phyloP scores from a whole-genome alignment of 306 rosid species.

The Pyrus pyrifolia region DNA sequence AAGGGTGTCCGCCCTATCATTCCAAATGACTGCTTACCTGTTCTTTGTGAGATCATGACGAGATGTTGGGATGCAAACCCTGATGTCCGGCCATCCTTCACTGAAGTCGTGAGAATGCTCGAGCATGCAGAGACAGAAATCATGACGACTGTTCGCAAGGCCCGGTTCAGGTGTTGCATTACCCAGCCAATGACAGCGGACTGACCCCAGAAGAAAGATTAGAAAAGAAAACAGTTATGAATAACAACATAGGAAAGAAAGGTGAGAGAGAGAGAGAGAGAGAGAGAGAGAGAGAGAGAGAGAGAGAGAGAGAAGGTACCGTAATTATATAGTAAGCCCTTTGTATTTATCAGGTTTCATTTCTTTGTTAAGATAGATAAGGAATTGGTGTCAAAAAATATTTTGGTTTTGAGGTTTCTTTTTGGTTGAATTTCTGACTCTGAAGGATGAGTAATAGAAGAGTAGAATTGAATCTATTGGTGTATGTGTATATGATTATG shows the following conservation, averaged over 20 bases:
- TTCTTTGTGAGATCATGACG: slow-evolving; percentile 87
- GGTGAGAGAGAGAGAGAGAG: slow-evolving; percentile 5
- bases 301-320: slow-evolving; percentile 25
- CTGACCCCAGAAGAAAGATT: slow-evolving; percentile 38
- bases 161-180: slow-evolving; percentile 95
- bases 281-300: background rate
- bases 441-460: slow-evolving; percentile 42
- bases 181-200: slow-evolving; percentile 86
- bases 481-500: background rate
- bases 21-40: slow-evolving; percentile 84
- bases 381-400: slow-evolving; percentile 27
- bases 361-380: slow-evolving; percentile 27
- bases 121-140: slow-evolving; percentile 89
- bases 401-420: slow-evolving; percentile 14
- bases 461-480: slow-evolving; percentile 7
- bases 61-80: slow-evolving; percentile 99
- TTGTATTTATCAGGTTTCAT: slow-evolving; percentile 53
- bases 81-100: slow-evolving; percentile 80
- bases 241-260: slow-evolving; percentile 18
- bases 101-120: slow-evolving; percentile 83
- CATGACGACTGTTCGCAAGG: slow-evolving; percentile 91
- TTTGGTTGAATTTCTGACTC: slow-evolving; percentile 41
- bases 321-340: slow-evolving; percentile 36
- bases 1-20: slow-evolving; percentile 78
- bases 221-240: slow-evolving; percentile 27